These are phyloP conservation scores for Lactarius indigo DNA, from an alignment of 768 basidiomycete genomes.

Conservation along the genomic window DNA sequence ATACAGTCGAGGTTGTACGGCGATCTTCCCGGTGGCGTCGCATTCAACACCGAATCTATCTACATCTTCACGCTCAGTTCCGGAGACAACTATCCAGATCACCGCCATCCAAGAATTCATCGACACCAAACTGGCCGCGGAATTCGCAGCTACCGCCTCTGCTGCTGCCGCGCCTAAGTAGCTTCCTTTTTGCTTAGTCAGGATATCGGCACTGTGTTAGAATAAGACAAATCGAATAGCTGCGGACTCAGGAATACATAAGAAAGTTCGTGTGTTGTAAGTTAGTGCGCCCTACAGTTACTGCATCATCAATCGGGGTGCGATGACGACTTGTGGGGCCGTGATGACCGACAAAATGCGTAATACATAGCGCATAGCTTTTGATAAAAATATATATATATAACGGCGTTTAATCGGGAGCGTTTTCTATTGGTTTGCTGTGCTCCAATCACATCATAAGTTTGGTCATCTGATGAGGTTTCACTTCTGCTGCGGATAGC, in stretches of 20 bases:
- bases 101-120: constrained; percentile 11
- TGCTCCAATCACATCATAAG: too few relatives aligned
- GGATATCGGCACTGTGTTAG: neutral
- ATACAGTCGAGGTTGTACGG: constrained; percentile 6
- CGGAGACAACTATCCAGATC: constrained; percentile 13
- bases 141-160: constrained; percentile 31
- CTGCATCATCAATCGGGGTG: neutral
- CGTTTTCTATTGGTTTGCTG: neutral
- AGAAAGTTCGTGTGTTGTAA: neutral
- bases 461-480: neutral
- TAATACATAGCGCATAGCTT: neutral
- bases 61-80: constrained; percentile 17
- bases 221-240: neutral
- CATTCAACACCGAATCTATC: constrained; percentile 8
- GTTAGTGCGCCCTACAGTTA: too few relatives aligned
- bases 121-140: constrained; percentile 13
- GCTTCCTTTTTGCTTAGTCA: neutral
- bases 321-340: neutral
- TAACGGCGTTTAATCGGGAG: neutral
- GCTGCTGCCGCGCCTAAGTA: neutral
- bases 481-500: neutral
- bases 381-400: neutral
- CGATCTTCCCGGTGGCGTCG: neutral
- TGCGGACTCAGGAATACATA: neutral
- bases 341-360: neutral